phyloP scores from a whole-genome alignment of 2,329 filamentous ascomycete species.

The Talaromyces albobiverticillius region DNA sequence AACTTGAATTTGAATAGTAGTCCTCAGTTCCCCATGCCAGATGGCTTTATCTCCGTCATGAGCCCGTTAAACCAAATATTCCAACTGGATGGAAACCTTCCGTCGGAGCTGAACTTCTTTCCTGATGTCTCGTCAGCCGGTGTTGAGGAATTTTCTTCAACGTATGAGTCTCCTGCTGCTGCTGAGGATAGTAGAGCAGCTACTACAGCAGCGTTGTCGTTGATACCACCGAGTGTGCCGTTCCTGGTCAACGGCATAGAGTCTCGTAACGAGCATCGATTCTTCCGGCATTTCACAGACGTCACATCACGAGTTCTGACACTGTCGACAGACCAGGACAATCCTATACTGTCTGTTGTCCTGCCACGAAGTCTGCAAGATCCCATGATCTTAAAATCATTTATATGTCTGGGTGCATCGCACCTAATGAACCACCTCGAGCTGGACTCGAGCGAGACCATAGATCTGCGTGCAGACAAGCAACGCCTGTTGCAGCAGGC shows the following conservation, averaged over 20 bases:
- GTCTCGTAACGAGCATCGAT: background rate
- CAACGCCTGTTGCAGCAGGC: background rate
- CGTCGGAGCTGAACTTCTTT: background rate
- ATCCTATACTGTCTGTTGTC: background rate
- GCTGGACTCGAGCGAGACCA: background rate
- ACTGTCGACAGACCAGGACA: background rate
- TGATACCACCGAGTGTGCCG: background rate
- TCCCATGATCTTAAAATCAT: background rate
- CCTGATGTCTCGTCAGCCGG: background rate
- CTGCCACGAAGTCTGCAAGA: background rate
- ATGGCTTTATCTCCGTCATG: background rate
- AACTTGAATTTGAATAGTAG: background rate
- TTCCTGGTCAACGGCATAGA: background rate
- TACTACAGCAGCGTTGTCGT: background rate
- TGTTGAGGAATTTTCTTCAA: background rate
- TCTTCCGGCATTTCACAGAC: background rate
- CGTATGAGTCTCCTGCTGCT: background rate
- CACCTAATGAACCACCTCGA: background rate
- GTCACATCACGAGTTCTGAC: background rate
- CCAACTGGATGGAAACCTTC: background rate
- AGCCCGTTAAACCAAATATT: background rate
- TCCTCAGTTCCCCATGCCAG: background rate
- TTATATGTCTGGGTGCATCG: background rate
- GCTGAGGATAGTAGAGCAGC: background rate
- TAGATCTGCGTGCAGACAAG: background rate